Conservation (phyloP, 345 rosid species). For the Stellera chamaejasme region DNA sequence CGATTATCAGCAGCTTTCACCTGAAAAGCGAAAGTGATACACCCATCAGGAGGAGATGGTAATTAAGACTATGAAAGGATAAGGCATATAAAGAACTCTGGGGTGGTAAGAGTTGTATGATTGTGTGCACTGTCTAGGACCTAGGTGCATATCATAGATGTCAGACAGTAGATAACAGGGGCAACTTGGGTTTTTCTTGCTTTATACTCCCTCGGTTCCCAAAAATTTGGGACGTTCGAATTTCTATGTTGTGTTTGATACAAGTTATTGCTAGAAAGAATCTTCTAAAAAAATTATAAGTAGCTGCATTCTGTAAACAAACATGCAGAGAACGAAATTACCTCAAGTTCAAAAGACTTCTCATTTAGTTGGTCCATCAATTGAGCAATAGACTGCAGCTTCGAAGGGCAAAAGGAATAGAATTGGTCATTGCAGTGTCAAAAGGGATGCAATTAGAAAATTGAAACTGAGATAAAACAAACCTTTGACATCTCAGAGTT, state of each 20-base stretch:
- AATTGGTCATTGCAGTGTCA: constrained; percentile 15
- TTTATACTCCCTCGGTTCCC: no score
- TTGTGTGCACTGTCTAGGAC: constrained; percentile 1
- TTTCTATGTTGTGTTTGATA: no score
- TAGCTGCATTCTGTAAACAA: neutral
- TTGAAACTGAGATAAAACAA: constrained; percentile 18
- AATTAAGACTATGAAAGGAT: constrained; percentile 3
- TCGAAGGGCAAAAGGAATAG: constrained; percentile 9
- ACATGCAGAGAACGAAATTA: constrained; percentile 19
- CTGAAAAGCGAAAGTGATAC: constrained; percentile 29
- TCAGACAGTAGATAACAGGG: no score
- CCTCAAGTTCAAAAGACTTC: constrained; percentile 96
- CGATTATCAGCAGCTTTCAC: constrained; percentile 92
- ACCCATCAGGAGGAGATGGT: constrained; percentile 4
- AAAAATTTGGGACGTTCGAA: no score
- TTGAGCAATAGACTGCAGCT: constrained; percentile 63
- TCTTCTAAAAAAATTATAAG: no score
- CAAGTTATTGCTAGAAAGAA: no score
- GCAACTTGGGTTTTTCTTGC: no score
- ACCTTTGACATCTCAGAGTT: constrained; percentile 59
- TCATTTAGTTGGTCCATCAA: constrained; percentile 75
- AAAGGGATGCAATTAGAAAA: constrained; percentile 1
- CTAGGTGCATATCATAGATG: neutral
- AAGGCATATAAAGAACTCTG: neutral
- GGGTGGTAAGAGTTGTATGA: constrained; percentile 6